Evolutionary conservation across 2,329 filamentous ascomycete species (phyloP).

Genomic region (Penicillium sp.): DNA sequence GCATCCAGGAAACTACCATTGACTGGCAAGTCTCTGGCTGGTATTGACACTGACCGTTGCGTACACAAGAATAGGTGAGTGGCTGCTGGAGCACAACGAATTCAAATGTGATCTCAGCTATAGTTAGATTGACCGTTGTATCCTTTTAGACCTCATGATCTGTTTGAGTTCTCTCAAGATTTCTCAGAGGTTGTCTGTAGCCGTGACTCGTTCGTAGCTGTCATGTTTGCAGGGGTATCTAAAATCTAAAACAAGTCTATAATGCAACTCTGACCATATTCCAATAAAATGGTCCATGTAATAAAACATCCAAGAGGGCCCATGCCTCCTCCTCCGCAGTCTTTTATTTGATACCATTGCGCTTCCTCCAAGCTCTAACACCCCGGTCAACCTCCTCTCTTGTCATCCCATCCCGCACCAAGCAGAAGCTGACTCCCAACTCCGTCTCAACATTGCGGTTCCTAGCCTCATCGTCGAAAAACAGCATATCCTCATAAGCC

Average conservation of each 20-base stretch:
- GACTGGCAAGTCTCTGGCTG: too few relatives aligned
- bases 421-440: slow-evolving; percentile 78
- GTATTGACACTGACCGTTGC: too few relatives aligned
- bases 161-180: too few relatives aligned
- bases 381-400: slow-evolving; percentile 76
- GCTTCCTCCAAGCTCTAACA: slow-evolving; percentile 75
- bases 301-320: background rate
- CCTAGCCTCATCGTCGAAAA: slow-evolving; percentile 89
- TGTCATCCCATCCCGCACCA: slow-evolving; percentile 76
- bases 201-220: too few relatives aligned
- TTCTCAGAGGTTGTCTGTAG: too few relatives aligned
- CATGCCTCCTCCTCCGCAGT: slow-evolving; percentile 10
- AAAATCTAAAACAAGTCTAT: background rate
- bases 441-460: slow-evolving; percentile 75
- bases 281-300: background rate
- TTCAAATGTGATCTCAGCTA: too few relatives aligned
- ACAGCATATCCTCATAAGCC: slow-evolving; percentile 80
- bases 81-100: too few relatives aligned
- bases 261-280: background rate
- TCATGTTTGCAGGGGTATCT: background rate
- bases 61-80: too few relatives aligned
- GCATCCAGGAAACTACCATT: too few relatives aligned
- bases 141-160: background rate
- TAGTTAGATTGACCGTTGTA: too few relatives aligned
- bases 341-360: slow-evolving; percentile 53